Evolutionary conservation across 164 flowering plant genomes (phyloP).

Genomic region (Magnolia changhungtana): DNA sequence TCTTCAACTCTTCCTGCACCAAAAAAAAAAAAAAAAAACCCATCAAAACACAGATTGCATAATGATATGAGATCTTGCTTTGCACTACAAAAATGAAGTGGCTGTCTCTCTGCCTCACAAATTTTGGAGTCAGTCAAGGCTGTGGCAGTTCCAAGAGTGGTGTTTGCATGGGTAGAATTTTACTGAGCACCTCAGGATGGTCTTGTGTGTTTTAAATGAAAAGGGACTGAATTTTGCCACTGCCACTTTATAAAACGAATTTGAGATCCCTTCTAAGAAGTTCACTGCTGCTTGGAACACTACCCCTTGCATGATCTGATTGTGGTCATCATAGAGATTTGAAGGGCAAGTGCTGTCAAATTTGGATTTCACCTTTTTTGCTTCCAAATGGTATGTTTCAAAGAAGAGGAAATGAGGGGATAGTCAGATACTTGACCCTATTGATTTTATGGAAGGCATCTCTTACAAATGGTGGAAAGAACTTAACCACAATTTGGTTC

Average conservation of each 20-base stretch:
- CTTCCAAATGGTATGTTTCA: not conserved
- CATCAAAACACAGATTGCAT: not conserved
- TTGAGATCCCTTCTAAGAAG: too few relatives aligned
- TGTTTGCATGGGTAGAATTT: not conserved
- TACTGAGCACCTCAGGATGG: too few relatives aligned
- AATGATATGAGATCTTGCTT: not conserved
- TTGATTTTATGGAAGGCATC: too few relatives aligned
- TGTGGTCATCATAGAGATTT: not conserved
- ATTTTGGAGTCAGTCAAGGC: not conserved
- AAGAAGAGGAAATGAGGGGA: too few relatives aligned
- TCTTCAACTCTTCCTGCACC: slow-evolving; percentile 77
- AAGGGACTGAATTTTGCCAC: not conserved
- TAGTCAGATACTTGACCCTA: too few relatives aligned
- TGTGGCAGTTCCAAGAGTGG: not conserved
- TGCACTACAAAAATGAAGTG: not conserved
- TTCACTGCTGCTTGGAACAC: too few relatives aligned
- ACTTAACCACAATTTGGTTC: too few relatives aligned
- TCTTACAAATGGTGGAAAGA: too few relatives aligned
- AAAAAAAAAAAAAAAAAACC: not conserved
- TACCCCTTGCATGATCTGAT: too few relatives aligned
- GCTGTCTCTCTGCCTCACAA: not conserved
- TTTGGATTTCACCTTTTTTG: not conserved
- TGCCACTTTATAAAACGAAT: too few relatives aligned
- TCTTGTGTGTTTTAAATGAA: too few relatives aligned
- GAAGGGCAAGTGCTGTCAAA: not conserved